Base-by-base conservation (phyloP, 2,329 filamentous ascomycete species). In the Hyphodiscus sp. region DNA sequence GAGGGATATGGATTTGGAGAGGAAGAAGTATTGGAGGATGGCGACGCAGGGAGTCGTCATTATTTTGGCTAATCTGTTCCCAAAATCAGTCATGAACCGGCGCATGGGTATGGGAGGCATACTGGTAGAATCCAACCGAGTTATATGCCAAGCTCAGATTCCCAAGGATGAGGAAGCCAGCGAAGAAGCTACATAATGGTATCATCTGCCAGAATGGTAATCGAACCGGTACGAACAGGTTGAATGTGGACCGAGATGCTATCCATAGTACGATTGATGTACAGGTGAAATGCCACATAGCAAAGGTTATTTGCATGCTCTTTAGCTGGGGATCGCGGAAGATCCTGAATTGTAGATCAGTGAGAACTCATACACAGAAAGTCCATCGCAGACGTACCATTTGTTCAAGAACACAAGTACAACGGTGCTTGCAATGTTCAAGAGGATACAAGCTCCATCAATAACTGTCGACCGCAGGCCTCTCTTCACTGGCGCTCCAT, bases 21-120 rank as follows among this genome's bases (percentile, higher is more conserved):
- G 71, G 41, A 72, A 65, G 47, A 74, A 52, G 53, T 72, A 74
- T 65, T 74, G 73, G 59, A 75, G 69, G 18, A 74, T 58, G 33
- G 73, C 73, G 20, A 75, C 73, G 49, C 69, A 73, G 13, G 73
- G 73, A 0, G 73, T 74, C 10, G 73, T 75, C 72, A 75, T 74
- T 54, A 74, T 73, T 62, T 75, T 75, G 52, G 73, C 73, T 23
- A 75, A 66, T 61, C 64, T 67, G 20, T 10, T 26, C 23, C 23
- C 23, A 26, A 26, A 26, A 26, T 26, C 23, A 26, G 23, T 26
- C 8, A 3, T 26, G 23, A 26, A 8, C 23, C 8, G 23, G 23
- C 8, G 23, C 3, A 8, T 8, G 23, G 10, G 41, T 11, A 45
- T 16, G 20, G 19, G 2, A n/a, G 15, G 56, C 61, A 26, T 50